These are phyloP conservation scores for Teratosphaeria nubilosa DNA, from an alignment of 2,329 filamentous ascomycete species.

Conservation along the genomic window DNA sequence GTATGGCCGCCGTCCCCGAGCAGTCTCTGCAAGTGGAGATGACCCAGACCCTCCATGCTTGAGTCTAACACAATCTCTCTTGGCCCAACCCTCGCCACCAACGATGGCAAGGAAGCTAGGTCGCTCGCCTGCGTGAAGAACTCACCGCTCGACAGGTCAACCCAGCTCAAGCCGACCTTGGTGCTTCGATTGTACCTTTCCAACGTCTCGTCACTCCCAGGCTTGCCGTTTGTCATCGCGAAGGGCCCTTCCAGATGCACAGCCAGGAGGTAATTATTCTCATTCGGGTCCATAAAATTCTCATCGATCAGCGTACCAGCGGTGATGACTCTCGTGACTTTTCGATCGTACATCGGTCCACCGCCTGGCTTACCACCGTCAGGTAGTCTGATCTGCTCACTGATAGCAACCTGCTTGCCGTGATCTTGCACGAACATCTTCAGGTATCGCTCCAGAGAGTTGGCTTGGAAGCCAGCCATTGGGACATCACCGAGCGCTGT, in stretches of 20 bases:
- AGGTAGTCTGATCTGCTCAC: slow-evolving; percentile 66
- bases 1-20: slow-evolving; percentile 46
- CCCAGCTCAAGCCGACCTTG: slow-evolving; percentile 73
- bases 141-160: slow-evolving; percentile 88
- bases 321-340: slow-evolving; percentile 78
- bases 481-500: slow-evolving; percentile 69
- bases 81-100: slow-evolving; percentile 71
- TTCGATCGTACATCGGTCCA: slow-evolving; percentile 73
- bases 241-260: slow-evolving; percentile 48
- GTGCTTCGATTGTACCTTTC: slow-evolving; percentile 27
- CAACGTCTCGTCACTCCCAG: slow-evolving; percentile 12
- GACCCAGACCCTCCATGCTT: slow-evolving; percentile 38
- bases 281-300: slow-evolving; percentile 88
- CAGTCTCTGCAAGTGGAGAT: slow-evolving; percentile 14
- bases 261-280: slow-evolving; percentile 85
- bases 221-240: not conserved
- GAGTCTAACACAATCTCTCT: slow-evolving; percentile 71
- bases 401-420: slow-evolving; percentile 83
- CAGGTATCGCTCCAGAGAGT: slow-evolving; percentile 83
- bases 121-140: slow-evolving; percentile 78
- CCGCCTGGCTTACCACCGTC: slow-evolving; percentile 54
- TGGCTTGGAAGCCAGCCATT: slow-evolving; percentile 94
- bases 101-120: slow-evolving; percentile 62
- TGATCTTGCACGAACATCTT: slow-evolving; percentile 88
- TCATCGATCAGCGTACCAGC: slow-evolving; percentile 95